phyloP scores from a whole-genome alignment of 331 rosid genomes.

The Quercus phellos region DNA sequence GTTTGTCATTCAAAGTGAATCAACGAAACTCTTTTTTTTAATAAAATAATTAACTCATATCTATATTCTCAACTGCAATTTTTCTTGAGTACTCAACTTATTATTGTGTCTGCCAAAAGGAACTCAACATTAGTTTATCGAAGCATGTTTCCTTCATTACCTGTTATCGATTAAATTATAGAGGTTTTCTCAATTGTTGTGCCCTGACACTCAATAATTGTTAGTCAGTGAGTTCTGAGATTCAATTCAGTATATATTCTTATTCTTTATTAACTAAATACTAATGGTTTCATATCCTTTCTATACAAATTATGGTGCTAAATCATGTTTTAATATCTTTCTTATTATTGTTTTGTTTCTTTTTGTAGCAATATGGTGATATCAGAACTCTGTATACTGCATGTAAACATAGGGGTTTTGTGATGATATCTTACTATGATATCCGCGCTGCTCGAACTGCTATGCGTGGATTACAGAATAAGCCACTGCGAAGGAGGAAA shows the following conservation, averaged over 20 bases:
- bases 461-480: slow-evolving; percentile 73
- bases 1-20: too few species aligned
- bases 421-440: slow-evolving; percentile 86
- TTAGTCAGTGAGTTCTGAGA: neutral
- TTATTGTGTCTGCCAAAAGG: too few species aligned
- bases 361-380: slow-evolving; percentile 74
- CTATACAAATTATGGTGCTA: neutral
- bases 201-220: neutral
- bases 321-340: neutral
- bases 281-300: neutral
- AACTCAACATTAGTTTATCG: neutral
- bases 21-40: too few species aligned
- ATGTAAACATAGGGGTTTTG: slow-evolving; percentile 85
- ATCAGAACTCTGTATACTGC: slow-evolving; percentile 81
- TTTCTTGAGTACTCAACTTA: too few species aligned
- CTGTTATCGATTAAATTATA: neutral
- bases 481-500: slow-evolving; percentile 79
- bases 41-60: too few species aligned
- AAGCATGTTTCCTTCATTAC: neutral
- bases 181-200: neutral
- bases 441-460: slow-evolving; percentile 92
- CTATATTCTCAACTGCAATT: too few species aligned
- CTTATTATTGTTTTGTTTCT: neutral
- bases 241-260: neutral
- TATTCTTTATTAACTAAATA: neutral